Percentiles rank a stretch among this genome's conserved stretches.
Conservation (phyloP, 108 stramenopile species). For the Cyclotella baltica region DNA sequence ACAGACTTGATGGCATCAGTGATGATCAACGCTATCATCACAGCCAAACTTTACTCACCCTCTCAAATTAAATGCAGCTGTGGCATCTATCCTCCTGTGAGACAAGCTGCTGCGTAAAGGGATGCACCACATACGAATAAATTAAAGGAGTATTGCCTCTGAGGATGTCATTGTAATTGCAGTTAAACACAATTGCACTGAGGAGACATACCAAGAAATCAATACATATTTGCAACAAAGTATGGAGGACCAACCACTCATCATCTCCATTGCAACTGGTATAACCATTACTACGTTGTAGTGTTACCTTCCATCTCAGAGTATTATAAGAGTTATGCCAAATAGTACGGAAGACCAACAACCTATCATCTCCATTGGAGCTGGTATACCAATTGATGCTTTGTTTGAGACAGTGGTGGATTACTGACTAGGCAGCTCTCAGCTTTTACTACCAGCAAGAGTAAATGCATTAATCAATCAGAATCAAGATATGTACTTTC, state of each 20-base stretch:
- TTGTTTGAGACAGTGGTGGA: no score
- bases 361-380: no score
- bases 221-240: constrained; percentile 6
- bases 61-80: constrained; percentile 68
- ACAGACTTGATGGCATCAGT: constrained; percentile 88
- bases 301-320: constrained; percentile 58
- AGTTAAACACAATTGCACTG: constrained; percentile 77
- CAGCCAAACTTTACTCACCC: constrained; percentile 57
- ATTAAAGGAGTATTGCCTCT: constrained; percentile 66
- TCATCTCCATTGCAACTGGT: constrained; percentile 93
- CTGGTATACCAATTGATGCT: no score
- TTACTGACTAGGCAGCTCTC: no score
- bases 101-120: constrained; percentile 65
- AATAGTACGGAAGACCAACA: no score
- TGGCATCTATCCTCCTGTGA: constrained; percentile 66
- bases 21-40: constrained; percentile 75
- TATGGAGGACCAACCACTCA: constrained; percentile 50
- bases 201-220: constrained; percentile 67
- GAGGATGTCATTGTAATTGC: constrained; percentile 80
- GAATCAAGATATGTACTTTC: no score
- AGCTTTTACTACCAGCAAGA: no score
- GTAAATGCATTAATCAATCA: no score
- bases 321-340: constrained; percentile 95
- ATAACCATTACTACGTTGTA: constrained; percentile 78
- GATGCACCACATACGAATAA: constrained; percentile 59